Evolutionary conservation across 1,139 yeast species (phyloP).

Genomic region (Candida freyschussii): DNA sequence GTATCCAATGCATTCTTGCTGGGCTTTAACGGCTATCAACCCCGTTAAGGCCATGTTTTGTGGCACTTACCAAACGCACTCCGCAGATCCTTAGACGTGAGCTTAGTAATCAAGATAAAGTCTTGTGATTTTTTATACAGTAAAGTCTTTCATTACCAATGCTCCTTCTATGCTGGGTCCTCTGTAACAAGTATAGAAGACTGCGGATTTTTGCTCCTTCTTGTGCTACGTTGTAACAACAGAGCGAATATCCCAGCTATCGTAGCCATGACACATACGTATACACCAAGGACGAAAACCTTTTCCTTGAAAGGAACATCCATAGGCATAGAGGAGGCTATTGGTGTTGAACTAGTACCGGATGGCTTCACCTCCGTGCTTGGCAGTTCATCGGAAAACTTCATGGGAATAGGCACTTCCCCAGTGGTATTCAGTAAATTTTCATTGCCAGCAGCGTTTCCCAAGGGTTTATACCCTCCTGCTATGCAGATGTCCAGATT

Average conservation of each 20-base stretch:
- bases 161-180: no score
- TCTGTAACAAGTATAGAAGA: no score
- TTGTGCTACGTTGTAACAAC: constrained; percentile 4
- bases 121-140: no score
- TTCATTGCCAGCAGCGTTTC: constrained; percentile 83
- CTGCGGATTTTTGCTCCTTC: constrained; percentile 1
- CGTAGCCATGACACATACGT: constrained; percentile 6
- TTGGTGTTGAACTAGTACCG: background rate
- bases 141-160: no score
- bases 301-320: constrained; percentile 7
- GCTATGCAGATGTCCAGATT: constrained; percentile 57
- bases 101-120: no score
- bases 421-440: constrained; percentile 64
- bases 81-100: no score
- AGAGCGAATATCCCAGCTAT: constrained; percentile 6
- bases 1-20: no score
- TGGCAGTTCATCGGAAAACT: background rate
- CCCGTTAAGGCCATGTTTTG: no score
- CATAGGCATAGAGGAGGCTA: background rate
- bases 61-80: no score
- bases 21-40: no score
- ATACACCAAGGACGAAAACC: constrained; percentile 7
- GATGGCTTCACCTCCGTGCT: no score
- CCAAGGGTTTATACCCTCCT: constrained; percentile 44
- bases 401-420: no score